Base-by-base conservation (phyloP, 2,329 filamentous ascomycete genomes). In the Calonectria naviculata region DNA sequence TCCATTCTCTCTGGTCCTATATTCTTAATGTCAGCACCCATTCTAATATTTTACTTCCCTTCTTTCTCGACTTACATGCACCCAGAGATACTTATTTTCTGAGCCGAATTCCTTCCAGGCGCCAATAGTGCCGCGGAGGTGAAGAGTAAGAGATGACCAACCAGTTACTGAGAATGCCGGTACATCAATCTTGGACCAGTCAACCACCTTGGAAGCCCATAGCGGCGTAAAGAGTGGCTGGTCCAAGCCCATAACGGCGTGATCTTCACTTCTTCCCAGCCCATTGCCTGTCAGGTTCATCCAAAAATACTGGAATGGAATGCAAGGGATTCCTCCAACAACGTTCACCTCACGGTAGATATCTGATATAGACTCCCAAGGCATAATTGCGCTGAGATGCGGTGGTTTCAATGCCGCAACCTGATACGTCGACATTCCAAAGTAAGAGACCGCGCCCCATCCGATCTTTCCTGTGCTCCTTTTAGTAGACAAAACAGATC, bases 211-310 rank as follows among this genome's bases (percentile, higher is more conserved):
- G 6, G 64, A 67, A 1, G 44, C 38, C 64, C 64, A 67, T 12
- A 38, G 28, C 1, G 41, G 41, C 21, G 56, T 44, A 41, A 60
- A 67, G 19, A 67, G 26, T 6, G 64, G 64, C n/a, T 67, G 52
- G 3, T 67, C 64, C 31, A 67, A 34, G 31, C 29, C 28, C 17
- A 61, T 61, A 3, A 61, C 68, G 7, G 65, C 68, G n/a, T 71
- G 68, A 13, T 68, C 68, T 5, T 71, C 68, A 5, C 38, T 65
- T 24, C 28, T 6, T 0, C 38, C 31, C 5, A 71, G 24, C 15
- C 68, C 68, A 38, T 71, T 71, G 9, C 65, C 68, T 9, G 68
- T 68, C 58, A 71, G 34, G n/a, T 71, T 64, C 68, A 71, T 71
- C 65, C 65, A 71, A 19, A 71, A 64, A 7, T 71, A 47, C 10